Evolutionary conservation across 169 alveolate species (phyloP).

Genomic region (Eimeria zaria): DNA sequence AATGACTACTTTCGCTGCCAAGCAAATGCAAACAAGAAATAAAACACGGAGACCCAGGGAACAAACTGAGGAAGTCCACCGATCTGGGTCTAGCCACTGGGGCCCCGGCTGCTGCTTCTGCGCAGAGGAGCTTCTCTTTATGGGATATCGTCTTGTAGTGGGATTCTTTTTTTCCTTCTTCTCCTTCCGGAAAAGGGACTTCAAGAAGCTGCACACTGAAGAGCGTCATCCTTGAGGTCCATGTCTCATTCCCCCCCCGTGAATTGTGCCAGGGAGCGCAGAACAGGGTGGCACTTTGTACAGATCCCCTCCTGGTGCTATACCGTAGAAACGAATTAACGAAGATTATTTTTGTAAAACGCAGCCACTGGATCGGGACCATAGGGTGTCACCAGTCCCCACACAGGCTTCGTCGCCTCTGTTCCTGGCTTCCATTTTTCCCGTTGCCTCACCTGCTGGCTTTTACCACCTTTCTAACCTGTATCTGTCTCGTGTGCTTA

Average conservation of each 20-base stretch:
- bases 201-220: constrained; percentile 20
- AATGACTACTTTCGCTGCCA: background rate
- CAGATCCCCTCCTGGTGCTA: background rate
- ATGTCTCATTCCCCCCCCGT: constrained; percentile 10
- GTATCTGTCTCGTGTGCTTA: background rate
- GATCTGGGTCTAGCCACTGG: constrained; percentile 65
- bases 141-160: background rate
- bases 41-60: background rate
- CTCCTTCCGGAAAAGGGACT: background rate
- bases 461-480: background rate
- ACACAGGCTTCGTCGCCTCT: constrained; percentile 6
- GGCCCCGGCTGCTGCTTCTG: constrained; percentile 76
- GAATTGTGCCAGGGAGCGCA: background rate
- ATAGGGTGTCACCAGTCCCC: background rate
- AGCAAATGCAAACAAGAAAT: background rate
- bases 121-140: background rate
- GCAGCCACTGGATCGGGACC: background rate
- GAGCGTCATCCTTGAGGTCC: background rate
- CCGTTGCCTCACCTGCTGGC: too few species aligned
- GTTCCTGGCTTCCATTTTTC: background rate
- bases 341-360: background rate
- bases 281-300: background rate
- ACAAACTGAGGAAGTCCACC: background rate
- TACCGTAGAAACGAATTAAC: background rate
- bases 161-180: background rate